Evolutionary conservation across 257 asterid species (phyloP), one percentile per base, ranked within the genome.

Genomic region (Prunella vulgaris): DNA sequence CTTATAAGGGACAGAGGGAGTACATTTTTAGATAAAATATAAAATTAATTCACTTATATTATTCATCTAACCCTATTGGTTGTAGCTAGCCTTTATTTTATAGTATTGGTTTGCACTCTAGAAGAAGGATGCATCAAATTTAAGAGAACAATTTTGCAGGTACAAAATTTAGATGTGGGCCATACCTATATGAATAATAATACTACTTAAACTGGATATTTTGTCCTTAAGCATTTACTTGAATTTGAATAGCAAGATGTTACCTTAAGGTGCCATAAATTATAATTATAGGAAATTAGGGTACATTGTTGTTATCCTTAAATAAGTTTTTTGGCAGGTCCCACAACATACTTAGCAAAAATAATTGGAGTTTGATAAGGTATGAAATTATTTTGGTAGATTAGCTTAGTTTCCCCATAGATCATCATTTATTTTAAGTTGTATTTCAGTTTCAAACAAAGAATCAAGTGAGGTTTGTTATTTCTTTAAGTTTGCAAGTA

Each of bases 91-190:
- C 73, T 79, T 81, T 61, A 61, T 13, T 35, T 48, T 63, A 30
- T 42, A n/a, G n/a, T n/a, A 66, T 67, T 33, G 75, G 75, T 54
- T 68, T 64, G 46, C 53, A 61, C 51, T 66, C 53, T 74, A 74
- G 56, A 71, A 74, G 56, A 71, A 59, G 73, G 22, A 40, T 74
- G 73, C 61, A 68, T 77, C 52, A 71, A 63, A 64, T 54, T 73
- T 54, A 64, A 74, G 70, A 66, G 59, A 8, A 69, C 49, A 64
- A 28, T 46, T 56, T 74, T 73, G 54, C 67, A 17, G 66, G 28
- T 21, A 17, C n/a, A n/a, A 48, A n/a, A 65, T 65, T 66, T 15
- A 20, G 25, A 38, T 5, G 67, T 64, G 61, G 72, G 28, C 53
- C 77, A 56, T 64, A 46, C 63, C 53, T 44, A 59, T 53, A 3